Percentiles rank a stretch among this genome's conserved stretches.
phyloP scores from a whole-genome alignment of 495 filamentous ascomycete species.

The Pseudomonodictys pantanalensis region DNA sequence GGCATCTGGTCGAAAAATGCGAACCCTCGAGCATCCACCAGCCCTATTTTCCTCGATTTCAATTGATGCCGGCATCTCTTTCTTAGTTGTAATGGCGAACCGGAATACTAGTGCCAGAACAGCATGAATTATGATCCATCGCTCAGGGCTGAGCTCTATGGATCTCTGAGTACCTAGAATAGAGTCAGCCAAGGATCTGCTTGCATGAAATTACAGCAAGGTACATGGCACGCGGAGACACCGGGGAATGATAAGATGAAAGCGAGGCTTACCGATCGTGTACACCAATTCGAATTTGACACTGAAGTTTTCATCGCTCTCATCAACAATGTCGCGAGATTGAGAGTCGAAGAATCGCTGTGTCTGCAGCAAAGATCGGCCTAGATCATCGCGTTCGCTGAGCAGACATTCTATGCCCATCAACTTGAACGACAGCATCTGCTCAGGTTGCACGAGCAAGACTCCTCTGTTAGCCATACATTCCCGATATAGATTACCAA shows the following conservation, averaged over 20 bases:
- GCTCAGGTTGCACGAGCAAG: slow-evolving; percentile 64
- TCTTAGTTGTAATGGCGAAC: slow-evolving; percentile 29
- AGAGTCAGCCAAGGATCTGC: no score
- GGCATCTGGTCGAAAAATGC: slow-evolving; percentile 44
- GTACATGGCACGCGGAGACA: no score
- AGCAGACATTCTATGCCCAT: slow-evolving; percentile 56
- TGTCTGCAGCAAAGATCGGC: slow-evolving; percentile 16
- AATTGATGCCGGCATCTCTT: slow-evolving; percentile 39
- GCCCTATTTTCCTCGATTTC: slow-evolving; percentile 38
- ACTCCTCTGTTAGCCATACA: slow-evolving; percentile 49
- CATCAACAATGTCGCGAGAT: slow-evolving; percentile 39
- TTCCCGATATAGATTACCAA: slow-evolving; percentile 45
- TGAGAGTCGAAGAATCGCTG: slow-evolving; percentile 31
- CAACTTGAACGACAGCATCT: slow-evolving; percentile 66
- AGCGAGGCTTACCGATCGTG: no score
- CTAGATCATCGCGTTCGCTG: slow-evolving; percentile 28
- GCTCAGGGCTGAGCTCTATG: slow-evolving; percentile 54
- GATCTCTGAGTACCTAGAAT: slow-evolving; percentile 51
- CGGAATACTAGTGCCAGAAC: slow-evolving; percentile 49
- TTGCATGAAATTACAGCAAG: no score
- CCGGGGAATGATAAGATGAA: no score
- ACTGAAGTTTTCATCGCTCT: slow-evolving; percentile 39
- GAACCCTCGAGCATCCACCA: slow-evolving; percentile 47
- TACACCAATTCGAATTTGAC: slow-evolving; percentile 52
- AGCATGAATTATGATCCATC: slow-evolving; percentile 61